phyloP scores from a whole-genome alignment of 306 rosid species.

The Boehmeria nivea region DNA sequence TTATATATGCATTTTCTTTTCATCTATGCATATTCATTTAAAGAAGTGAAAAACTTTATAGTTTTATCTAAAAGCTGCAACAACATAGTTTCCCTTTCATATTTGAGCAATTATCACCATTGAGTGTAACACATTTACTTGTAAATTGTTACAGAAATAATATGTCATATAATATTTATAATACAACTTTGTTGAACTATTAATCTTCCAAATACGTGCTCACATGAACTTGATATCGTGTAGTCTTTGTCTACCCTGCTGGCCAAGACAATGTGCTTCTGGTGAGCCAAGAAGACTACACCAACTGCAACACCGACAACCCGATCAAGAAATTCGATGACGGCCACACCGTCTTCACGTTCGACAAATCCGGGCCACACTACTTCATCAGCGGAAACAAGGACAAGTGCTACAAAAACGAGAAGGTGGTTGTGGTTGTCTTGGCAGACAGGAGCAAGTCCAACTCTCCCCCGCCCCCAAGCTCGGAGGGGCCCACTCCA shows the following conservation, averaged over 20 bases:
- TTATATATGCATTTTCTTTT: background rate
- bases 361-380: constrained; percentile 54
- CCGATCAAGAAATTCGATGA: constrained; percentile 41
- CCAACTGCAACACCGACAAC: constrained; percentile 53
- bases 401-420: constrained; percentile 66
- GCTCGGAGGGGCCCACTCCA: constrained; percentile 20
- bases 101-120: too few species aligned
- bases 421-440: constrained; percentile 63
- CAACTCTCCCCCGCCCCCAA: constrained; percentile 35
- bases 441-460: constrained; percentile 56
- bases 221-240: too few species aligned
- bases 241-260: constrained; percentile 69
- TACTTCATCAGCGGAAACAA: constrained; percentile 75
- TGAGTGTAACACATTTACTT: too few species aligned
- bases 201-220: too few species aligned
- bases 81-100: too few species aligned
- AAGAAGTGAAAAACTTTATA: too few species aligned
- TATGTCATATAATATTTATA: too few species aligned
- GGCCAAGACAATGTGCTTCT: constrained; percentile 73
- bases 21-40: background rate
- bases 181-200: too few species aligned
- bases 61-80: too few species aligned
- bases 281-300: constrained; percentile 57
- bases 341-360: constrained; percentile 61
- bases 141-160: too few species aligned